Evolutionary conservation across 2,329 filamentous ascomycete genomes (phyloP).

Genomic region (Fusarium praegraminearum): DNA sequence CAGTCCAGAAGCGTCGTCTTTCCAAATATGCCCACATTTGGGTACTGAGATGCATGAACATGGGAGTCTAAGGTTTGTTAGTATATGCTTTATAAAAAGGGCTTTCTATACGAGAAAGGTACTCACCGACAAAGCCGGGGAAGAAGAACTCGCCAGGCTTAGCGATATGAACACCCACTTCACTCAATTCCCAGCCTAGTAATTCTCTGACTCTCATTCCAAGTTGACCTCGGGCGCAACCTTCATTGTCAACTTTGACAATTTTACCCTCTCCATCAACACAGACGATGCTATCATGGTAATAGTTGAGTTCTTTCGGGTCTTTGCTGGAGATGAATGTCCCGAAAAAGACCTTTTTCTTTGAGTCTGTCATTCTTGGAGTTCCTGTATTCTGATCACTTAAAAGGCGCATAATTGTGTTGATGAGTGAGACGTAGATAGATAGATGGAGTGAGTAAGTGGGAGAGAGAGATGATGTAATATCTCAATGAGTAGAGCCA

Average conservation of each 20-base stretch:
- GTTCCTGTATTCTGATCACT: background rate
- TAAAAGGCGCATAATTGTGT: background rate
- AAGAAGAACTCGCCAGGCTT: constrained; percentile 79
- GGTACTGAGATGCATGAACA: constrained; percentile 94
- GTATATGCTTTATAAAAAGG: background rate
- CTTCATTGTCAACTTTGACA: constrained; percentile 58
- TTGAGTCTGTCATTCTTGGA: constrained; percentile 34
- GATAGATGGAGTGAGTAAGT: background rate
- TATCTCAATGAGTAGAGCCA: background rate
- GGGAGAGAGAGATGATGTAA: constrained; percentile 13
- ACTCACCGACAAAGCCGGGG: constrained; percentile 81
- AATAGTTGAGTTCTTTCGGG: constrained; percentile 62
- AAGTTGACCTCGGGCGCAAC: constrained; percentile 48
- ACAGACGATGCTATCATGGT: constrained; percentile 63
- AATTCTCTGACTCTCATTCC: constrained; percentile 53
- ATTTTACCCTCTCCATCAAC: constrained; percentile 65
- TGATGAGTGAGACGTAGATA: background rate
- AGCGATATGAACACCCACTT: constrained; percentile 54
- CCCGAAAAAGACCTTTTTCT: constrained; percentile 64
- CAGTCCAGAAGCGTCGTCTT: constrained; percentile 93
- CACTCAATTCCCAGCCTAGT: constrained; percentile 59
- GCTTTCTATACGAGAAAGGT: background rate
- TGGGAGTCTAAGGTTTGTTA: constrained; percentile 78
- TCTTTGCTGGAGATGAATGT: constrained; percentile 67
- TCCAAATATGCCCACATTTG: constrained; percentile 93